Percentiles rank a stretch among this genome's conserved stretches.
Evolutionary conservation across 2,329 filamentous ascomycete genomes (phyloP).

Genomic region (Cladophialophora exuberans): DNA sequence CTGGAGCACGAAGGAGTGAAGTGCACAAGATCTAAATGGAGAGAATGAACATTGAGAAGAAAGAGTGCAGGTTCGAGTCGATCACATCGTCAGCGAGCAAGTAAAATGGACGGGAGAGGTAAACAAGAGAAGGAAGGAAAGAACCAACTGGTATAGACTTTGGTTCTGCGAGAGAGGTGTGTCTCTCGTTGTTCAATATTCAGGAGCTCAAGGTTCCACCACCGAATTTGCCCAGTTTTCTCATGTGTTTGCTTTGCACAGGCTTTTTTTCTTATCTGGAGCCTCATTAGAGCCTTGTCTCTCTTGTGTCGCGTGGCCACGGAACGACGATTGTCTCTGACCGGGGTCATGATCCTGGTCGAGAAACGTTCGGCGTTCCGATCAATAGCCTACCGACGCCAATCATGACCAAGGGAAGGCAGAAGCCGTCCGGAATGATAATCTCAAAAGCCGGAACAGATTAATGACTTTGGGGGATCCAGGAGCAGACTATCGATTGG

Average conservation of each 20-base stretch:
- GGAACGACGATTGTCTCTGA: constrained; percentile 1
- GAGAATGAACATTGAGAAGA: not conserved
- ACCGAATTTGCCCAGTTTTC: constrained; percentile 1
- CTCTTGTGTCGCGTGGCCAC: constrained; percentile 11
- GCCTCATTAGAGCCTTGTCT: not conserved
- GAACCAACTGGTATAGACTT: constrained; percentile 7
- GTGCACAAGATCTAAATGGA: constrained; percentile 30
- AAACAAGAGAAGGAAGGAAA: constrained; percentile 7
- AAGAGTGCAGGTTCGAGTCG: constrained; percentile 15
- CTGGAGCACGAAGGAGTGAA: constrained; percentile 34
- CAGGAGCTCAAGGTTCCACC: constrained; percentile 11
- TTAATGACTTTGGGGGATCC: not conserved
- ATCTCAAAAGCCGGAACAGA: constrained; percentile 14
- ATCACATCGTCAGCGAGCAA: constrained; percentile 18
- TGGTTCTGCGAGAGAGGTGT: not conserved
- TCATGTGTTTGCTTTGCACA: not conserved
- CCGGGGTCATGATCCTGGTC: constrained; percentile 10
- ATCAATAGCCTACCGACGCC: constrained; percentile 10
- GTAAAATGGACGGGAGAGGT: no score
- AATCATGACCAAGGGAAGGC: constrained; percentile 15
- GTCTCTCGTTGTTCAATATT: not conserved
- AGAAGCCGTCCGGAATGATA: not conserved
- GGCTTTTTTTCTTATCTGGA: not conserved
- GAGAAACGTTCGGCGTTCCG: constrained; percentile 9
- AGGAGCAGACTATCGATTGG: constrained; percentile 22